phyloP scores from a whole-genome alignment of 345 rosid species.

The Hibiscus mutabilis region DNA sequence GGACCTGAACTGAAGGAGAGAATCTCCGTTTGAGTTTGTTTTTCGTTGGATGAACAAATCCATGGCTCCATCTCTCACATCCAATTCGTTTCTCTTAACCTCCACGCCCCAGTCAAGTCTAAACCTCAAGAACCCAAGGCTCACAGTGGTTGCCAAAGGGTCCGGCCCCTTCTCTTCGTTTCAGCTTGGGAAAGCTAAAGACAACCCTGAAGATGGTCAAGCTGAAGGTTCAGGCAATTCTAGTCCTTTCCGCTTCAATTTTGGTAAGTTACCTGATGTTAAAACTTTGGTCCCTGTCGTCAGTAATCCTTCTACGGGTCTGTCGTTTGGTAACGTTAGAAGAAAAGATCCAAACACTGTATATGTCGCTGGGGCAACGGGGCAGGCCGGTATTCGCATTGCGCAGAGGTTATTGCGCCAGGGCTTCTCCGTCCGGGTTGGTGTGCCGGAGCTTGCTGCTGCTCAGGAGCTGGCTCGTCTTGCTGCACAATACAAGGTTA shows the following conservation, averaged over 20 bases:
- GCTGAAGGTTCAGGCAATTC: conserved; percentile 24
- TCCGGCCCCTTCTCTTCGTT: conserved; percentile 36
- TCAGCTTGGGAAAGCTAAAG: conserved; percentile 42
- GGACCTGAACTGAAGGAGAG: neutral
- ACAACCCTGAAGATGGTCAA: conserved; percentile 24
- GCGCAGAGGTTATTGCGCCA: conserved; percentile 61
- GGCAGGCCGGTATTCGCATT: conserved; percentile 83
- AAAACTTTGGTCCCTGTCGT: conserved; percentile 58
- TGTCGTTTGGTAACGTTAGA: conserved; percentile 50
- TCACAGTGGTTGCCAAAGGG: conserved; percentile 53
- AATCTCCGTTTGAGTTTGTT: neutral
- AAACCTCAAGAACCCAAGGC: conserved; percentile 29
- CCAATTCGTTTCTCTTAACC: conserved; percentile 55
- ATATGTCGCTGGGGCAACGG: conserved; percentile 90
- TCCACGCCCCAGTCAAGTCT: conserved; percentile 35
- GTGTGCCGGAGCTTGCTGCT: conserved; percentile 70
- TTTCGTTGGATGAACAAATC: neutral
- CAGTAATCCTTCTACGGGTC: conserved; percentile 41
- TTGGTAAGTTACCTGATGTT: conserved; percentile 51
- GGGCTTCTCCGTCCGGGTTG: conserved; percentile 87
- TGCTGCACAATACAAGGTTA: conserved; percentile 74
- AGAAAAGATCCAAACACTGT: conserved; percentile 77
- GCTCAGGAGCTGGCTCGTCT: conserved; percentile 91
- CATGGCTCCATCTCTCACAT: conserved; percentile 62
- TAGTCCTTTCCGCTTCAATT: conserved; percentile 53